These are phyloP conservation scores for Ambrosiella beaveri DNA, from an alignment of 2,329 filamentous ascomycete genomes.

Conservation along the genomic window DNA sequence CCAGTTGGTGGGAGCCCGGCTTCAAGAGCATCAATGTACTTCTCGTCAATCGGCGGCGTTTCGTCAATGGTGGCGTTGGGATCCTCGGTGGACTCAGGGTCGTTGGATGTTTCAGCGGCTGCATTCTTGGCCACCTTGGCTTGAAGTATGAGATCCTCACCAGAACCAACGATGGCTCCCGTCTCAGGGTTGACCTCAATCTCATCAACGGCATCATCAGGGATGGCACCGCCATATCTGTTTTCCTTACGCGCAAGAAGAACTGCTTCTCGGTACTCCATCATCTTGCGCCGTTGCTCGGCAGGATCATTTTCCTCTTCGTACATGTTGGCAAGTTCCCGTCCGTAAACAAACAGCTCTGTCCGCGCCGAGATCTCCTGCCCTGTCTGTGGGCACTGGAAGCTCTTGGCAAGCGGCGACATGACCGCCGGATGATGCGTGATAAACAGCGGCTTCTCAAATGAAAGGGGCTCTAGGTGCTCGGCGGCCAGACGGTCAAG, in stretches of 20 bases:
- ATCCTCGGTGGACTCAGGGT: background rate
- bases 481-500: constrained; percentile 63
- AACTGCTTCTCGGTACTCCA: constrained; percentile 28
- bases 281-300: constrained; percentile 70
- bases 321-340: constrained; percentile 89
- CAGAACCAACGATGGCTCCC: constrained; percentile 20
- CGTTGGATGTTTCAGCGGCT: background rate
- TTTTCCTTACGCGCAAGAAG: constrained; percentile 16
- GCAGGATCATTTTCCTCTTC: constrained; percentile 93
- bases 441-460: constrained; percentile 58
- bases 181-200: constrained; percentile 16
- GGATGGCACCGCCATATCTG: constrained; percentile 15
- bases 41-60: constrained; percentile 46
- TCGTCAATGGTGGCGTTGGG: constrained; percentile 18
- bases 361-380: constrained; percentile 67
- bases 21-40: constrained; percentile 68
- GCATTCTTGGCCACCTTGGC: background rate
- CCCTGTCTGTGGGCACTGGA: constrained; percentile 45
- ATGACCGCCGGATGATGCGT: constrained; percentile 79
- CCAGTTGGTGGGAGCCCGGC: constrained; percentile 89
- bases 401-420: constrained; percentile 81
- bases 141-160: constrained; percentile 13
- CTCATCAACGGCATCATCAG: constrained; percentile 15
- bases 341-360: constrained; percentile 65
- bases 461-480: constrained; percentile 65